phyloP scores from a whole-genome alignment of 106 monocot genomes.

The Dendrobium catenatum region DNA sequence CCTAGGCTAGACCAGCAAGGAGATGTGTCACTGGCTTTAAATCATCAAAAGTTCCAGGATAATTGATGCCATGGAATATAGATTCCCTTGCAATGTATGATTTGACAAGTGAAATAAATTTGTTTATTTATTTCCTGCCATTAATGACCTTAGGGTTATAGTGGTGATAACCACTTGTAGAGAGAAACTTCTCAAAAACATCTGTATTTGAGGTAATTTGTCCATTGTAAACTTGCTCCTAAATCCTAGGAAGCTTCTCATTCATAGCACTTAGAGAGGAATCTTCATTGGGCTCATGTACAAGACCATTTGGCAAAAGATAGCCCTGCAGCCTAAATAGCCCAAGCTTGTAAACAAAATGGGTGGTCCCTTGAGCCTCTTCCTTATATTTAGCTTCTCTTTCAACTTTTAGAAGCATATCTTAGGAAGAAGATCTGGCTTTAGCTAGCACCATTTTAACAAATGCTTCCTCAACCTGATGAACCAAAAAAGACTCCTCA shows the following conservation, averaged over 20 bases:
- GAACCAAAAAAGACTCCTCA: slow-evolving; percentile 61
- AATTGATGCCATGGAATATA: slow-evolving; percentile 58
- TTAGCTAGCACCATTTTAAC: slow-evolving; percentile 70
- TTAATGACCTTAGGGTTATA: slow-evolving; percentile 85
- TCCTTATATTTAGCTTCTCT: slow-evolving; percentile 45
- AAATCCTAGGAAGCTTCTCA: slow-evolving; percentile 75
- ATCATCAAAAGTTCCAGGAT: slow-evolving; percentile 66
- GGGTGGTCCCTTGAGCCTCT: slow-evolving; percentile 61
- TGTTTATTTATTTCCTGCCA: slow-evolving; percentile 48
- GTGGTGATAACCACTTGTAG: slow-evolving; percentile 59
- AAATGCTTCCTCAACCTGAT: slow-evolving; percentile 91
- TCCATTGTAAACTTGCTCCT: slow-evolving; percentile 92
- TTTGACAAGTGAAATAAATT: slow-evolving; percentile 57
- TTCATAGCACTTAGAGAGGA: slow-evolving; percentile 88
- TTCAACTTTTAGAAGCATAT: slow-evolving; percentile 57
- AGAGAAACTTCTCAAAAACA: slow-evolving; percentile 78
- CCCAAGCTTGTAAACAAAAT: slow-evolving; percentile 78
- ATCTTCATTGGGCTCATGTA: slow-evolving; percentile 64
- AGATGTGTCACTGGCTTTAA: slow-evolving; percentile 92
- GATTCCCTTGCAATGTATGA: slow-evolving; percentile 45
- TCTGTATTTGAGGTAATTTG: slow-evolving; percentile 72
- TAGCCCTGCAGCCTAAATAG: slow-evolving; percentile 57
- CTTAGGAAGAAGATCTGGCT: slow-evolving; percentile 73
- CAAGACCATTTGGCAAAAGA: slow-evolving; percentile 93
- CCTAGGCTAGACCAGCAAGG: slow-evolving; percentile 21